A percentile compares a stretch with the other conserved stretches of the same genome.
Evolutionary conservation across 2,329 filamentous ascomycete species (phyloP).

Genomic region (Botrytis squamosa): DNA sequence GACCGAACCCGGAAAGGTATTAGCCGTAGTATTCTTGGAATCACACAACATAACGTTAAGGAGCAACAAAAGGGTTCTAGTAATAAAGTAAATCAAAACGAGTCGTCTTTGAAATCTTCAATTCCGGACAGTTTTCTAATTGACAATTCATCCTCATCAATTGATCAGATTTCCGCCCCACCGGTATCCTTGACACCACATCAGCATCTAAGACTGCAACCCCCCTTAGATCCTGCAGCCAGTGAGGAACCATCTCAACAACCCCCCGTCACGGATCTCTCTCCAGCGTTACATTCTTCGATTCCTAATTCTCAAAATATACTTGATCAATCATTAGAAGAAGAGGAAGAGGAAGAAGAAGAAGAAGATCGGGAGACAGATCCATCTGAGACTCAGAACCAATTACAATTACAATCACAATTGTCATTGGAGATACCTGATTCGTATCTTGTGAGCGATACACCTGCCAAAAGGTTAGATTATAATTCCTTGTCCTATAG

Average conservation of each 20-base stretch:
- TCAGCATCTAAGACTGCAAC: neutral
- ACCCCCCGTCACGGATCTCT: neutral
- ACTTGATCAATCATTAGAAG: neutral
- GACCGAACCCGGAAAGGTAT: constrained; percentile 17
- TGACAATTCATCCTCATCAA: neutral
- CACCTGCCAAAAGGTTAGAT: constrained; percentile 12
- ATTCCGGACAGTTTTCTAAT: constrained; percentile 11
- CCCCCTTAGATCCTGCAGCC: constrained; percentile 7
- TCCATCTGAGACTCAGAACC: neutral
- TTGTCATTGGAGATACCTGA: constrained; percentile 11
- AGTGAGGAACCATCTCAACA: constrained; percentile 6
- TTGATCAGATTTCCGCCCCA: constrained; percentile 4
- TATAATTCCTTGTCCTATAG: neutral
- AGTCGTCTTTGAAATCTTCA: neutral
- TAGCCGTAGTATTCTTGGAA: constrained; percentile 13
- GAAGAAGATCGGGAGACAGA: neutral
- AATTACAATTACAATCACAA: constrained; percentile 1
- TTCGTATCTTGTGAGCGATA: constrained; percentile 13
- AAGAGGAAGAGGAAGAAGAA: neutral
- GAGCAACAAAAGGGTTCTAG: neutral
- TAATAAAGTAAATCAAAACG: neutral
- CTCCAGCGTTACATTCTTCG: neutral
- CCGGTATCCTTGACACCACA: constrained; percentile 17
- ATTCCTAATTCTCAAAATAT: neutral
- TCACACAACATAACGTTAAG: constrained; percentile 15